A percentile compares a stretch with the other conserved stretches of the same genome.
These are phyloP conservation scores for Lasiosphaeria ovina DNA, from an alignment of 495 filamentous ascomycete genomes.

Conservation along the genomic window DNA sequence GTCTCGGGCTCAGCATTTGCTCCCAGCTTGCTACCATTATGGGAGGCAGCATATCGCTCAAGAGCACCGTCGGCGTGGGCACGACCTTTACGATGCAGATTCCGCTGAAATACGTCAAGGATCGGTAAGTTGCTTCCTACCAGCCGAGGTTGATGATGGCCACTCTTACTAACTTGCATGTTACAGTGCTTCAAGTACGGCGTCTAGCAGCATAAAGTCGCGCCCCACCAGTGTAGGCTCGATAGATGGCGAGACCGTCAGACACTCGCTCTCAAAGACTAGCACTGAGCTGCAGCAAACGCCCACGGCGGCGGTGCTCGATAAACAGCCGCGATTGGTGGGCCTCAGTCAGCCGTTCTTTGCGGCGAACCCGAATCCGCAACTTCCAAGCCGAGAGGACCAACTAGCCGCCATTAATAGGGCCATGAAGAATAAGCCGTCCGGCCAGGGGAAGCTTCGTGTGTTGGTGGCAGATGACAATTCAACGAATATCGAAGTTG, in stretches of 20 bases:
- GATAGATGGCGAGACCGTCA: slow-evolving; percentile 59
- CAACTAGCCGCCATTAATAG: slow-evolving; percentile 45
- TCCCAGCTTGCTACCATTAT: slow-evolving; percentile 80
- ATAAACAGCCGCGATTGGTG: slow-evolving; percentile 71
- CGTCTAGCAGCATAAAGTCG: slow-evolving; percentile 57
- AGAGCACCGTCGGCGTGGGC: slow-evolving; percentile 70
- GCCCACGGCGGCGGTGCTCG: slow-evolving; percentile 29
- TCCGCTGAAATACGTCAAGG: slow-evolving; percentile 73
- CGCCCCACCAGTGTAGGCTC: slow-evolving; percentile 74
- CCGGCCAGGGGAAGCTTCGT: slow-evolving; percentile 61
- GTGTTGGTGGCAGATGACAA: slow-evolving; percentile 96
- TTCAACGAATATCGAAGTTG: slow-evolving; percentile 90
- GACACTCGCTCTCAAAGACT: slow-evolving; percentile 32
- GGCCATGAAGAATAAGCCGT: slow-evolving; percentile 50
- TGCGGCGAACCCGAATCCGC: slow-evolving; percentile 50
- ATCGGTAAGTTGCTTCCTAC: slow-evolving; percentile 45
- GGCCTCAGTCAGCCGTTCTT: slow-evolving; percentile 87
- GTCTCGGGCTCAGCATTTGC: slow-evolving; percentile 87
- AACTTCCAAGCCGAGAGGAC: slow-evolving; percentile 32
- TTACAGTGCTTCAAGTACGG: slow-evolving; percentile 46
- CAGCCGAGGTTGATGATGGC: too few relatives aligned
- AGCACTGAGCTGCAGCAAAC: slow-evolving; percentile 25
- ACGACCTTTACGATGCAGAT: slow-evolving; percentile 82
- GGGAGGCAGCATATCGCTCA: slow-evolving; percentile 70
- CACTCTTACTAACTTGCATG: slow-evolving; percentile 14